Evolutionary conservation across 257 asterid species (phyloP), one percentile per base, ranked within the genome.

Genomic region (Scutellaria minor): DNA sequence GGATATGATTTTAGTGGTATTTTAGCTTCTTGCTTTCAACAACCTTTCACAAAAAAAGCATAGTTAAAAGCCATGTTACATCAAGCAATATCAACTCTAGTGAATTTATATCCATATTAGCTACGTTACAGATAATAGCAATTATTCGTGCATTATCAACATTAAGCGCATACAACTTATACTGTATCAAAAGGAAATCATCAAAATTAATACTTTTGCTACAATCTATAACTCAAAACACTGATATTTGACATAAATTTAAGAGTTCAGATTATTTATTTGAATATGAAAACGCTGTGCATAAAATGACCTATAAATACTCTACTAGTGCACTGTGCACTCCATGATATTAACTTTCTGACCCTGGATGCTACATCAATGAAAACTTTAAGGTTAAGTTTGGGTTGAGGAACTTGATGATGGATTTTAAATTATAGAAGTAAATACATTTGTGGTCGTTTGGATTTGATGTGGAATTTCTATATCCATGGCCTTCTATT

Each of bases 21-120:
- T 90, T 51, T 35, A 94, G 80, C 77, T 92, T 92, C 81, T 88
- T 88, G 73, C 80, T 77, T 57, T 83, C 42, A 50, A 64, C 84
- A 76, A 44, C 96, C 96, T 90, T 47, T 12, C 58, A 39, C 7
- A 46, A 5, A 64, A n/a, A 20, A 39, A 9, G 15, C 39, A 75
- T 13, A 13, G 61, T 75, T 41, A 45, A 15, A 56, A 31, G 22
- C n/a, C 14, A 57, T 66, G 42, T 12, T 59, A 56, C 31, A 51
- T 10, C 35, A 14, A 24, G 69, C 5, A 61, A 35, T 24, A 13
- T 58, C 45, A 45, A 56, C 7, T 13, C 50, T 22, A 27, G 40
- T 39, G 35, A 44, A 73, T 27, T 58, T 35, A 5, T 15, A 22
- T n/a, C 9, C 7, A 11, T 12, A 2, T 47, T 9, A 31, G 35